Evolutionary conservation across 2,329 filamentous ascomycete genomes (phyloP).

Genomic region (Bertia moriformis): DNA sequence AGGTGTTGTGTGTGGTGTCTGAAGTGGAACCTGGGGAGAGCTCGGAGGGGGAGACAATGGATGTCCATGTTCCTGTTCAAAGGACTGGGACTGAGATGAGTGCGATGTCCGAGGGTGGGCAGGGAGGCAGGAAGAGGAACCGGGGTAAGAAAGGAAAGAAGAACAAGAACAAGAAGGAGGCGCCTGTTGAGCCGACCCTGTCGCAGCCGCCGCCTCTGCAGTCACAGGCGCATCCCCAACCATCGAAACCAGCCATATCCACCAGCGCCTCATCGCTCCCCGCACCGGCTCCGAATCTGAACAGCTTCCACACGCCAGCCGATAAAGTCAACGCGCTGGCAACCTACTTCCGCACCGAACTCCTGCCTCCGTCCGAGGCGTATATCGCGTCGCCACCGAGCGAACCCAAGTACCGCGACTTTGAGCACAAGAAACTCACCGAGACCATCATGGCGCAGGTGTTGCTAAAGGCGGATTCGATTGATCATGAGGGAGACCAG

Average conservation of each 20-base stretch:
- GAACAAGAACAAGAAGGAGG: slow-evolving; percentile 8
- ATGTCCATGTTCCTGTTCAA: slow-evolving; percentile 7
- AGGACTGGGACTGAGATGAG: slow-evolving; percentile 6
- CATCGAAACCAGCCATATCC: slow-evolving; percentile 4
- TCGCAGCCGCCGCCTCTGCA: slow-evolving; percentile 1
- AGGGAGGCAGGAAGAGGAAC: slow-evolving; percentile 4
- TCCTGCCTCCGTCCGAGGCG: slow-evolving; percentile 19
- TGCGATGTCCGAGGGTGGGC: not conserved
- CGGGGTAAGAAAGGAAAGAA: slow-evolving; percentile 4
- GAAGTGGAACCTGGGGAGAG: slow-evolving; percentile 17
- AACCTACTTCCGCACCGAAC: slow-evolving; percentile 9
- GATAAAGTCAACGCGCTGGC: slow-evolving; percentile 17
- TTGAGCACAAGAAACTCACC: slow-evolving; percentile 24
- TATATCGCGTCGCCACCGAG: slow-evolving; percentile 21
- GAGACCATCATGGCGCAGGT: slow-evolving; percentile 25
- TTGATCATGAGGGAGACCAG: not conserved
- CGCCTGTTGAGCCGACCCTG: slow-evolving; percentile 6
- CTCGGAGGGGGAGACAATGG: slow-evolving; percentile 3
- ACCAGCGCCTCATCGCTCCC: slow-evolving; percentile 4
- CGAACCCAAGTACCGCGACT: slow-evolving; percentile 20
- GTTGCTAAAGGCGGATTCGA: slow-evolving; percentile 15
- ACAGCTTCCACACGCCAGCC: slow-evolving; percentile 12
- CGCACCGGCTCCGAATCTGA: slow-evolving; percentile 16
- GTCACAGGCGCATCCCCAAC: slow-evolving; percentile 2
- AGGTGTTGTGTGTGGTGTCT: slow-evolving; percentile 27